Conservation (phyloP, 495 filamentous ascomycete species). For the Pyrenula massariospora region DNA sequence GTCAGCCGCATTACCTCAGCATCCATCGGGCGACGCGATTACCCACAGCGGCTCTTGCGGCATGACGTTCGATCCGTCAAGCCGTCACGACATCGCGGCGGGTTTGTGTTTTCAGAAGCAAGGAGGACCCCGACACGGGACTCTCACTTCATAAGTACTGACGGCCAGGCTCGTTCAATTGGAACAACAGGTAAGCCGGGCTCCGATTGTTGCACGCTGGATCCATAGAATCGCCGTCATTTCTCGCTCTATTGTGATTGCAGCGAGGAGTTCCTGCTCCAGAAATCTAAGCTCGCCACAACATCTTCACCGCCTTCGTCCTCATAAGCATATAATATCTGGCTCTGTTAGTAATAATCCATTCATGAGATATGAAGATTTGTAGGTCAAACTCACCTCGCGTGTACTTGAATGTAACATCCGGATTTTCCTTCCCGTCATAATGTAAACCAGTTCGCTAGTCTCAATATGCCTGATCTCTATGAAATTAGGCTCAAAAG, state of each 20-base stretch:
- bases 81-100: too few relatives aligned
- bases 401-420: conserved; percentile 94
- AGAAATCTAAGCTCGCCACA: conserved; percentile 93
- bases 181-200: neutral
- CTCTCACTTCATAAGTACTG: too few relatives aligned
- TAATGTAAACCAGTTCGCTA: conserved; percentile 78
- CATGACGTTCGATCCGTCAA: too few relatives aligned
- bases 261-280: conserved; percentile 43
- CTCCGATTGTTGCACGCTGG: conserved; percentile 2
- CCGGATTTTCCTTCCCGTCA: conserved; percentile 88
- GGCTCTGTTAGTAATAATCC: conserved; percentile 1
- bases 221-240: neutral
- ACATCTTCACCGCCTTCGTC: conserved; percentile 89
- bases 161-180: too few relatives aligned
- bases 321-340: conserved; percentile 96
- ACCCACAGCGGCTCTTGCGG: too few relatives aligned
- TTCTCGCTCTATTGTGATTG: neutral
- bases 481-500: conserved; percentile 98
- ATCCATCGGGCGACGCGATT: too few relatives aligned
- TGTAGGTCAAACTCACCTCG: conserved; percentile 53
- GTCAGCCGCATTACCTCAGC: too few relatives aligned
- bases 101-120: too few relatives aligned
- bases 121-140: too few relatives aligned
- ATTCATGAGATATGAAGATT: neutral
- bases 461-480: conserved; percentile 93